These are phyloP conservation scores for Pyrenula aspistea DNA, from an alignment of 495 filamentous ascomycete genomes.

Conservation along the genomic window DNA sequence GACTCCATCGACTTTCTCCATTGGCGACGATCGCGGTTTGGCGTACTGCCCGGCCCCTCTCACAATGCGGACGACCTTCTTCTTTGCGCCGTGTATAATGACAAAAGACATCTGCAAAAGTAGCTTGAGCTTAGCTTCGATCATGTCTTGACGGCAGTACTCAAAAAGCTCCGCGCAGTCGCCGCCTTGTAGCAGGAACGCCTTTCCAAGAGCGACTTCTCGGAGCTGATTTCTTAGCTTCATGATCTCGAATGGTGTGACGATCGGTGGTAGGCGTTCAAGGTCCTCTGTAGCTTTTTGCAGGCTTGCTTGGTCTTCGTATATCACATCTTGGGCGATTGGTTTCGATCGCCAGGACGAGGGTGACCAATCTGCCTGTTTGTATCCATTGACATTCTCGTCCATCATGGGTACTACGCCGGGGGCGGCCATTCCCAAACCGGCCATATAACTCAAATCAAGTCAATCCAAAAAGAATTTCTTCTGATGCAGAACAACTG, in stretches of 20 bases:
- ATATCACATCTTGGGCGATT: constrained; percentile 81
- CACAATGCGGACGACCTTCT: constrained; percentile 87
- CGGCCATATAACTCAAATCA: no score
- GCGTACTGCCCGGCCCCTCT: constrained; percentile 96
- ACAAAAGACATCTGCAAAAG: constrained; percentile 93
- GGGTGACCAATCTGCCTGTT: constrained; percentile 31
- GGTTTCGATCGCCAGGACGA: constrained; percentile 82
- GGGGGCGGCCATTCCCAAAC: no score
- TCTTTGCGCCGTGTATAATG: constrained; percentile 75
- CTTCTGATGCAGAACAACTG: no score
- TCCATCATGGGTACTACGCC: background rate
- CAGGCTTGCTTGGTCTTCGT: constrained; percentile 54
- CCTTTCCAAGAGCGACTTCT: constrained; percentile 84
- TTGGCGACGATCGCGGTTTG: constrained; percentile 83
- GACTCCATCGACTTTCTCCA: constrained; percentile 66
- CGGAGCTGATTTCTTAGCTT: constrained; percentile 62
- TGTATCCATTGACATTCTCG: background rate
- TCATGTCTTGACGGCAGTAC: constrained; percentile 81
- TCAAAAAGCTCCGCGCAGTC: constrained; percentile 97
- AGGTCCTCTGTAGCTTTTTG: constrained; percentile 58
- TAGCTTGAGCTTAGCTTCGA: constrained; percentile 93
- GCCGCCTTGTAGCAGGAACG: constrained; percentile 88
- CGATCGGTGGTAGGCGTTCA: constrained; percentile 69
- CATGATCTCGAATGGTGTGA: constrained; percentile 67
- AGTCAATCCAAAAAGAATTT: no score